Evolutionary conservation across 257 asterid species (phyloP).

Genomic region (Rehmannia glutinosa): DNA sequence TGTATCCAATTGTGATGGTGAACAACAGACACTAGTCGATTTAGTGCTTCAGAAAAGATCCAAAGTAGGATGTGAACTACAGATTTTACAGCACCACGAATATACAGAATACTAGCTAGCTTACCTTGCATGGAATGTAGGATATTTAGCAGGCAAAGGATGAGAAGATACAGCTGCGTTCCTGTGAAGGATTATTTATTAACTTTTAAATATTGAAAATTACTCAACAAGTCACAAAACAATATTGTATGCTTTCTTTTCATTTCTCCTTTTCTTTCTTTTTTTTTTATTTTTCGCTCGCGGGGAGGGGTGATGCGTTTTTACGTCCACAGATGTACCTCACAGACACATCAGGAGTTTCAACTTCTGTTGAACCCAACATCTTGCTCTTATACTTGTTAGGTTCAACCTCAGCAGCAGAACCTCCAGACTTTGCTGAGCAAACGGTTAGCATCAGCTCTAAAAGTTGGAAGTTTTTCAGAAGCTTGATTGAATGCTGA

Average conservation of each 20-base stretch:
- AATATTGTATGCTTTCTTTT: too few relatives aligned
- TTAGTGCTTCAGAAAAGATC: not conserved
- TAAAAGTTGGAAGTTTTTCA: conserved; percentile 24
- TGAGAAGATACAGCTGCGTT: conserved; percentile 49
- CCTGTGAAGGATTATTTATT: conserved; percentile 36
- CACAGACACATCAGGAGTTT: conserved; percentile 38
- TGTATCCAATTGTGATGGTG: conserved; percentile 29
- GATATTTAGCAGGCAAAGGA: conserved; percentile 54
- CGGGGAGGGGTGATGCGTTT: too few relatives aligned
- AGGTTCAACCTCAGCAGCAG: conserved; percentile 34
- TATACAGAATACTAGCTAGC: not conserved
- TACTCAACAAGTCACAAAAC: not conserved
- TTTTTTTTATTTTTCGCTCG: too few relatives aligned
- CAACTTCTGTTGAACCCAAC: conserved; percentile 27
- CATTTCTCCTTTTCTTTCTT: too few relatives aligned
- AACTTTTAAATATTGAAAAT: not conserved
- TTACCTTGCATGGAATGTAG: conserved; percentile 93
- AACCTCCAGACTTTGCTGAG: conserved; percentile 28
- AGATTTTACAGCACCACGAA: not conserved
- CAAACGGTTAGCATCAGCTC: conserved; percentile 21
- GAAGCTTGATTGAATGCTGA: conserved; percentile 30
- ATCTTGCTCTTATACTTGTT: conserved; percentile 22
- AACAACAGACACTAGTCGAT: conserved; percentile 8
- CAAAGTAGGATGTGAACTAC: not conserved
- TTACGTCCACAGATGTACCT: conserved; percentile 35